Conservation (phyloP, 1,139 yeast genomes). For the Yamadazyma spencermartinsiae region DNA sequence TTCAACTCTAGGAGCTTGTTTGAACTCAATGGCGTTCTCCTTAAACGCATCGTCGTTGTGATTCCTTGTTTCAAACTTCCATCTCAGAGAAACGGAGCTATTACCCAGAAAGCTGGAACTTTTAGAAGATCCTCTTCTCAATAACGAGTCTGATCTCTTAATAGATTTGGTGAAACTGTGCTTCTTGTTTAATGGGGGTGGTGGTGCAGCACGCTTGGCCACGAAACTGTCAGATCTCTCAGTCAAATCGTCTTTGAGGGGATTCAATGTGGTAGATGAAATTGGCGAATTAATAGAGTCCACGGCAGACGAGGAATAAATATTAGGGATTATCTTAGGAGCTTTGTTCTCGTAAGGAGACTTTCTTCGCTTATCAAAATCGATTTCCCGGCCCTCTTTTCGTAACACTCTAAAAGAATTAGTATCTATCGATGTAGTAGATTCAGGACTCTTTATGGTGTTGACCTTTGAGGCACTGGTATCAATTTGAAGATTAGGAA, state of each 20-base stretch:
- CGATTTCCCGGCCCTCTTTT: constrained; percentile 68
- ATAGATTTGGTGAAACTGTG: constrained; percentile 11
- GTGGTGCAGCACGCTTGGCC: constrained; percentile 75
- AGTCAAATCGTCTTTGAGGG: constrained; percentile 29
- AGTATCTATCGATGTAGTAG: constrained; percentile 9
- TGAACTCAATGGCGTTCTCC: constrained; percentile 71
- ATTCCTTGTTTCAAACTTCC: constrained; percentile 19
- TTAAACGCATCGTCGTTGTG: constrained; percentile 50
- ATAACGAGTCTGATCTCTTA: constrained; percentile 12
- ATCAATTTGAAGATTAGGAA: constrained; percentile 32
- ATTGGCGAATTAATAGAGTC: constrained; percentile 36
- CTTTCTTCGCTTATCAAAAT: constrained; percentile 76
- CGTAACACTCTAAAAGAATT: constrained; percentile 64
- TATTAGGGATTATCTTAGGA: constrained; percentile 45
- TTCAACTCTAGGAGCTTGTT: constrained; percentile 62
- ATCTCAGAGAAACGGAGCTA: constrained; percentile 16
- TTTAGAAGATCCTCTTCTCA: constrained; percentile 11
- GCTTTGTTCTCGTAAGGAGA: constrained; percentile 63
- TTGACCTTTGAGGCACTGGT: constrained; percentile 15
- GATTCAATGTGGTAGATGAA: constrained; percentile 37
- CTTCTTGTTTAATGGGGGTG: constrained; percentile 50
- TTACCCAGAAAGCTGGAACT: constrained; percentile 10
- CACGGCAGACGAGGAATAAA: constrained; percentile 42
- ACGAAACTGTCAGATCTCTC: constrained; percentile 34
- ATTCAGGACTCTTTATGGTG: constrained; percentile 4